Conservation (phyloP, 2,329 filamentous ascomycete genomes). For the Fonsecaea monophora region DNA sequence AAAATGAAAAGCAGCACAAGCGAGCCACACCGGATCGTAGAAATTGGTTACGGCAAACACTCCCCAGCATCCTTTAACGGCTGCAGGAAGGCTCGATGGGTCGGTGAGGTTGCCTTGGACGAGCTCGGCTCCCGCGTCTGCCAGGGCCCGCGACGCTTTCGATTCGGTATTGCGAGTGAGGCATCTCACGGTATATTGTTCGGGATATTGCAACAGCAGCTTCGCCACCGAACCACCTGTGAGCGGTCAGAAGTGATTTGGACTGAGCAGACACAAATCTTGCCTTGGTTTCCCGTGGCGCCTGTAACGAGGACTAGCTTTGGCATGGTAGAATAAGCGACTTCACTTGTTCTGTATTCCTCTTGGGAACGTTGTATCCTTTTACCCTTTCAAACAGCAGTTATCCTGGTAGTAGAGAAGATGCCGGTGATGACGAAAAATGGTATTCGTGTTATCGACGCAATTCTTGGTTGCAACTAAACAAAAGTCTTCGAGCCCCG, state of each 20-base stretch:
- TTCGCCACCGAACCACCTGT: conserved; percentile 42
- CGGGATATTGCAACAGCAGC: conserved; percentile 39
- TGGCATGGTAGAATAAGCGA: background rate
- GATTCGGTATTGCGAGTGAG: conserved; percentile 42
- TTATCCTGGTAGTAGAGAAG: background rate
- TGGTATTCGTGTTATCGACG: background rate
- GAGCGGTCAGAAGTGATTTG: background rate
- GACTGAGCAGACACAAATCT: background rate
- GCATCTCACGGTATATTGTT: conserved; percentile 38
- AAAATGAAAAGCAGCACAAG: background rate
- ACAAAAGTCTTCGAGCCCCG: background rate
- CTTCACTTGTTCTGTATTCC: background rate
- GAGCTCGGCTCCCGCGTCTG: conserved; percentile 39
- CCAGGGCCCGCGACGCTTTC: conserved; percentile 34
- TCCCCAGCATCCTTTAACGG: conserved; percentile 27
- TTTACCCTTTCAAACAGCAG: background rate
- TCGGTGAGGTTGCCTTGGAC: conserved; percentile 39
- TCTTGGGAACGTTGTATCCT: background rate
- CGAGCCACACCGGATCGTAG: conserved; percentile 16
- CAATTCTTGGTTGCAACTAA: background rate
- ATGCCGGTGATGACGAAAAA: background rate
- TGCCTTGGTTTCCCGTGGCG: conserved; percentile 12
- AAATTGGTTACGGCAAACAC: conserved; percentile 23
- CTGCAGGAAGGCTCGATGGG: conserved; percentile 18
- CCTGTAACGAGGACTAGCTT: conserved; percentile 8